Evolutionary conservation across 352 stramenopile species (phyloP).

Genomic region (Aphanomyces invadans): DNA sequence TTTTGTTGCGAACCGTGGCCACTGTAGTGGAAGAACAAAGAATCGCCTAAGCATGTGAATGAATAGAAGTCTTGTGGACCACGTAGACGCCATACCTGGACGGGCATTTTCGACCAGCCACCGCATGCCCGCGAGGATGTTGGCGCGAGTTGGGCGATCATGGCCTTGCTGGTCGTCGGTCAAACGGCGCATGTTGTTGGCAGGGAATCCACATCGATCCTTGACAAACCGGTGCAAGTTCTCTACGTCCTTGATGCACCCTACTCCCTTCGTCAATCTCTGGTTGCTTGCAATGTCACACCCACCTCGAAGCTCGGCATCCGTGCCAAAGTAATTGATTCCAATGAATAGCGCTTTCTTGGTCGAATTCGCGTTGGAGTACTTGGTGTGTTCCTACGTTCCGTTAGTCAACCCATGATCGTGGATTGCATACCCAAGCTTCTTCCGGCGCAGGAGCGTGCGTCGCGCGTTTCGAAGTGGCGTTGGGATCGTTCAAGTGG

Average conservation of each 20-base stretch:
- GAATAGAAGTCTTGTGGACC: not conserved
- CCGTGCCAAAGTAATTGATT: constrained; percentile 25
- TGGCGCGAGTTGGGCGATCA: constrained; percentile 27
- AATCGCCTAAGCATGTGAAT: not conserved
- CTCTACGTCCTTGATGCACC: constrained; percentile 27
- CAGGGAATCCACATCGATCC: constrained; percentile 19
- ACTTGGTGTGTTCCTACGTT: constrained; percentile 15
- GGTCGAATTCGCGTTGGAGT: constrained; percentile 7
- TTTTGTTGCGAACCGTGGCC: constrained; percentile 35
- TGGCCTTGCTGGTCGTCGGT: constrained; percentile 31
- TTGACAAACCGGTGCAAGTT: constrained; percentile 22
- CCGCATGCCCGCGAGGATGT: constrained; percentile 32
- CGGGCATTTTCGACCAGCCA: constrained; percentile 26
- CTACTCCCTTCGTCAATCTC: constrained; percentile 7
- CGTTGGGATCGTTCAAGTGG: constrained; percentile 8
- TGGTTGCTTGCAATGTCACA: not conserved
- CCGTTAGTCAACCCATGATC: not conserved
- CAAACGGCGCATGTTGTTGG: constrained; percentile 29
- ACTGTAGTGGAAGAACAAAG: constrained; percentile 28
- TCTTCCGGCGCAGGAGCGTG: constrained; percentile 2
- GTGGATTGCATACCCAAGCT: constrained; percentile 8
- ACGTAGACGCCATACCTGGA: not conserved
- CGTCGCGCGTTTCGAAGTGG: not conserved
- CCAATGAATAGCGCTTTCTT: constrained; percentile 27
- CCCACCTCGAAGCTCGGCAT: constrained; percentile 13